These are phyloP conservation scores for Ustanciosporium gigantosporum DNA, from an alignment of 1,284 basidiomycete species.

Conservation along the genomic window DNA sequence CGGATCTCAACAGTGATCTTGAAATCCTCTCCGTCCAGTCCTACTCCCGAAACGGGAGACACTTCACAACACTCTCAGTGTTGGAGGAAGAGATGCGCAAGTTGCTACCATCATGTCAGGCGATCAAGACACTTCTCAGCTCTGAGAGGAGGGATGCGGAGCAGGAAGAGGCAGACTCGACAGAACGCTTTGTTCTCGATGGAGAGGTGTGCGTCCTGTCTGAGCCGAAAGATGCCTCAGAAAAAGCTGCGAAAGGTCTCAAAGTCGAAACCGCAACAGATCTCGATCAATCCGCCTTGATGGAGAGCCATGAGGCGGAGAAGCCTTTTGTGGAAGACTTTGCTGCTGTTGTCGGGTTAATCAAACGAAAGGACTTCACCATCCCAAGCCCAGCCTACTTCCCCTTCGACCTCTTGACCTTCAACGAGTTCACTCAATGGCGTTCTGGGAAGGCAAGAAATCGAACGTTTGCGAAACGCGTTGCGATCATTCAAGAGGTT, in stretches of 20 bases:
- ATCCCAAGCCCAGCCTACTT: constrained; percentile 31
- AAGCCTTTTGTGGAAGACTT: constrained; percentile 43
- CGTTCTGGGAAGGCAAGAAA: neutral
- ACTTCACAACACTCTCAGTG: constrained; percentile 20
- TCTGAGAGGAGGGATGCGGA: neutral
- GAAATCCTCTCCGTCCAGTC: constrained; percentile 17
- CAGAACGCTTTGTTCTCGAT: constrained; percentile 34
- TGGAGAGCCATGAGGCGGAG: neutral
- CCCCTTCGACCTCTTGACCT: constrained; percentile 44
- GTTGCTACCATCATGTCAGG: constrained; percentile 10
- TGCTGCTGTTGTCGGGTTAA: constrained; percentile 24
- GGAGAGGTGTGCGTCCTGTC: constrained; percentile 44
- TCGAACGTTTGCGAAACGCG: constrained; percentile 21
- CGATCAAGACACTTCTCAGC: constrained; percentile 5
- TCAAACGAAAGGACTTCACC: constrained; percentile 22
- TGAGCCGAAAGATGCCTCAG: constrained; percentile 22
- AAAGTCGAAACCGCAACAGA: constrained; percentile 1
- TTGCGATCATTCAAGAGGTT: constrained; percentile 9
- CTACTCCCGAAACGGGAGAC: constrained; percentile 34
- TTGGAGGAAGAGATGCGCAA: constrained; percentile 21
- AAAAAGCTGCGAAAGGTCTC: constrained; percentile 8
- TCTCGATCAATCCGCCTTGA: neutral
- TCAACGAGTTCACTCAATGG: constrained; percentile 41
- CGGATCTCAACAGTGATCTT: neutral
- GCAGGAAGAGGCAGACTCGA: neutral